Percentiles rank a stretch among this genome's conserved stretches.
phyloP scores from a whole-genome alignment of 257 asterid species.

The Nicotiana otophora region DNA sequence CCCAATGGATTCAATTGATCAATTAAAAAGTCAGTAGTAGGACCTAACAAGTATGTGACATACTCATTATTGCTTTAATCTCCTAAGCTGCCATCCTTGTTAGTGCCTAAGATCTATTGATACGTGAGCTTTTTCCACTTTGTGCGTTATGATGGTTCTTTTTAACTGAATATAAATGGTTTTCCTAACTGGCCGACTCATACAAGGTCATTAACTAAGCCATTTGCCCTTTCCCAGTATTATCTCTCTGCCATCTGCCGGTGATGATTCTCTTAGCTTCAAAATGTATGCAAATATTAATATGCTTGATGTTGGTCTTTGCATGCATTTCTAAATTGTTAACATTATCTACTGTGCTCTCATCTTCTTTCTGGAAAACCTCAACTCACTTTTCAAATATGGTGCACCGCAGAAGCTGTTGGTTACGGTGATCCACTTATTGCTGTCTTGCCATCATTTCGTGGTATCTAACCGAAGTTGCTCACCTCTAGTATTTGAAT shows the following conservation, averaged over 20 bases:
- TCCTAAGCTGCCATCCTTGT: background rate
- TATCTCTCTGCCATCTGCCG: background rate
- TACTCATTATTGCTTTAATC: background rate
- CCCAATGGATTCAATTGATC: background rate
- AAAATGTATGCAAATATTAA: background rate
- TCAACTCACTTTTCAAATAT: background rate
- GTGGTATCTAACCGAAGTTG: conserved; percentile 35
- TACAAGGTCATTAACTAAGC: background rate
- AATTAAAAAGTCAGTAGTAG: background rate
- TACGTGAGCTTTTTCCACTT: background rate
- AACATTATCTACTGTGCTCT: background rate
- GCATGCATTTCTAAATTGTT: background rate
- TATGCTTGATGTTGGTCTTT: background rate
- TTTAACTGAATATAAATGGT: background rate
- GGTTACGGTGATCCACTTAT: conserved; percentile 52
- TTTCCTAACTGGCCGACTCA: background rate
- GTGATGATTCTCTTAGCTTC: background rate
- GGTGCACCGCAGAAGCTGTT: conserved; percentile 41
- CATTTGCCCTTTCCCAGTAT: background rate
- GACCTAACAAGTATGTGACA: background rate
- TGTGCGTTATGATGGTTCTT: background rate
- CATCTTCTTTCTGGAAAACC: background rate
- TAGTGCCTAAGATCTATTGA: background rate
- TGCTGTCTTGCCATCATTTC: conserved; percentile 46
- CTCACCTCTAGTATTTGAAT: conserved; percentile 2